Evolutionary conservation across 305 asterid genomes (phyloP).

Genomic region (Rubia occidens): DNA sequence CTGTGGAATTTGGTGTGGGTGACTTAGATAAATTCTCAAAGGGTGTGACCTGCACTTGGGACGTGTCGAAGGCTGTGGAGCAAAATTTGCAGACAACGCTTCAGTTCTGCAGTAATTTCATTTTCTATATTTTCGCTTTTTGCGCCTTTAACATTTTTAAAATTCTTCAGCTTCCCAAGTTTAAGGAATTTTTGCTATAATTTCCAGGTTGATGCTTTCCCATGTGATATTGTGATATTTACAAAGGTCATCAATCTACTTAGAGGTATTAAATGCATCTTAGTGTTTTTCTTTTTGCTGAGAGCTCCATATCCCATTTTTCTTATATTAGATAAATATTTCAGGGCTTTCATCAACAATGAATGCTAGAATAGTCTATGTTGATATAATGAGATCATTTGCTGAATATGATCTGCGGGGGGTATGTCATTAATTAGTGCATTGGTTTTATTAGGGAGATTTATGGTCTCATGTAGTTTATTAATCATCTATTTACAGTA

Average conservation of each 20-base stretch:
- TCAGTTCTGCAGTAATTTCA: constrained; percentile 75
- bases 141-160: background rate
- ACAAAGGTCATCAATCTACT: constrained; percentile 90
- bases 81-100: too few species aligned
- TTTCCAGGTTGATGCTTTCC: constrained; percentile 95
- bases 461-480: constrained; percentile 25
- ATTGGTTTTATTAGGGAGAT: constrained; percentile 7
- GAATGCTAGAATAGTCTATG: constrained; percentile 72
- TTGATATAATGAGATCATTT: constrained; percentile 93
- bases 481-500: constrained; percentile 40
- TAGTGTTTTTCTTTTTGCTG: background rate
- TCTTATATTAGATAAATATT: constrained; percentile 19
- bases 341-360: constrained; percentile 90
- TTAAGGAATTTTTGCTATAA: constrained; percentile 9
- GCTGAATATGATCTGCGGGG: constrained; percentile 81
- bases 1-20: constrained; percentile 71
- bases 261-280: constrained; percentile 48
- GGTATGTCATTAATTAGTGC: constrained; percentile 38
- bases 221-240: constrained; percentile 96
- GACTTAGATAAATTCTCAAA: constrained; percentile 78
- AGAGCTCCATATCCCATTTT: constrained; percentile 11
- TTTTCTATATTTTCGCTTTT: constrained; percentile 14
- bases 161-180: background rate
- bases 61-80: constrained; percentile 77
- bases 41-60: constrained; percentile 98